Evolutionary conservation across 2,329 filamentous ascomycete species (phyloP), one percentile per base, ranked within the genome.

Genomic region (Amesomyces nigricolor): DNA sequence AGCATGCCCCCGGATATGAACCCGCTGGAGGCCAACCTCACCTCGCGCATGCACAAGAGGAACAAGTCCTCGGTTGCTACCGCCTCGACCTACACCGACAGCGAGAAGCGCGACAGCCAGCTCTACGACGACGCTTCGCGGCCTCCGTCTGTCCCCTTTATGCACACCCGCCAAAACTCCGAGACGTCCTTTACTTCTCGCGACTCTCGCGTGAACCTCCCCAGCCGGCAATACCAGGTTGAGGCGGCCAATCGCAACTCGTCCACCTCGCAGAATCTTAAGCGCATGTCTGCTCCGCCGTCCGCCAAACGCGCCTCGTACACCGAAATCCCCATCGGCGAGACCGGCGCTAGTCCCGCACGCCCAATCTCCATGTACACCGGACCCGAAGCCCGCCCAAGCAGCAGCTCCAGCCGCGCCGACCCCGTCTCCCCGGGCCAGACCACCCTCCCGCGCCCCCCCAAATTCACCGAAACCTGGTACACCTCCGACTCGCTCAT

Each of bases 1-100:
- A 76, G 79, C 17, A 79, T 96, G 68, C 92, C 92, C 5, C 91
- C 92, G 0, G 92, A 97, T 66, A 90, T 96, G 88, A 97, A 97
- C 68, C 92, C 92, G 1, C 78, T 97, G 13, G 91, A 96, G 68
- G 83, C 88, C 62, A 86, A 92, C 65, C 74, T 95, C 56, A 96
- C 91, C 1, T 85, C 89, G 10, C 82, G 86, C 22, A 74, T 72
- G 55, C 90, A 95, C 72, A 91, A 91, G 75, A 83, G 87, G 66
- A 91, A 88, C 69, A 82, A 81, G 69, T 80, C 78, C 1, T 82
- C 79, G 1, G 65, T 81, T 29, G 72, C 75, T 4, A 81, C 76
- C 2, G 67, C 68, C 6, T 73, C 71, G 61, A 78, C 72, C 9
- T 62, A 69, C 52, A 65, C 65, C 14, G 74, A 78, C 2, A 74